Conservation (phyloP, 495 filamentous ascomycete genomes). For the Baudoinia panamericana region DNA sequence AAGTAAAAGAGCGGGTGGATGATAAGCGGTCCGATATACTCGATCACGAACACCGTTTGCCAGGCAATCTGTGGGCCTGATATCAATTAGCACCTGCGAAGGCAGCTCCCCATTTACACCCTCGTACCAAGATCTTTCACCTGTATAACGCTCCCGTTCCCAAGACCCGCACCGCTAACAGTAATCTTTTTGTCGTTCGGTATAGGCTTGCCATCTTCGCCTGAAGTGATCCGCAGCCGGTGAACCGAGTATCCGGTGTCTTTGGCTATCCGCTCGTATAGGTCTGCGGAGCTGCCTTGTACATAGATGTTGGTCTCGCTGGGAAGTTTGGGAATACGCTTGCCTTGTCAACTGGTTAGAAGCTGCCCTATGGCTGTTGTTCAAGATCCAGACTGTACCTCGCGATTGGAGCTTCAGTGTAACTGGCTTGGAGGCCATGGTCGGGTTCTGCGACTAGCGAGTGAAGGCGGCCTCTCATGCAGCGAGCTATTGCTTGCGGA, state of each 20-base stretch:
- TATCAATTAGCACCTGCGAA: no score
- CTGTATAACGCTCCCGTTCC: slow-evolving; percentile 56
- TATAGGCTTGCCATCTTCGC: slow-evolving; percentile 50
- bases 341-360: slow-evolving; percentile 22
- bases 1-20: slow-evolving; percentile 65
- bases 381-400: slow-evolving; percentile 25
- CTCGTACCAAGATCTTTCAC: slow-evolving; percentile 84
- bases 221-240: slow-evolving; percentile 57
- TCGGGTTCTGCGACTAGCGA: no score
- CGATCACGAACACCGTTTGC: slow-evolving; percentile 86
- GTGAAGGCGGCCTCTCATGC: no score
- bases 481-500: no score
- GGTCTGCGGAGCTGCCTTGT: slow-evolving; percentile 23
- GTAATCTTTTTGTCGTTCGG: slow-evolving; percentile 55
- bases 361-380: background rate
- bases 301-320: slow-evolving; percentile 21
- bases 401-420: slow-evolving; percentile 20
- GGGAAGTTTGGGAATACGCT: slow-evolving; percentile 29
- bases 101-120: no score
- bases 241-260: slow-evolving; percentile 43
- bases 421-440: slow-evolving; percentile 22
- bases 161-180: slow-evolving; percentile 49
- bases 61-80: slow-evolving; percentile 82
- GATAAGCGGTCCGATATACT: slow-evolving; percentile 89
- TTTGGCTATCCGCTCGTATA: slow-evolving; percentile 45